Evolutionary conservation across 2,329 filamentous ascomycete species (phyloP).

Genomic region (Leptographium lundbergii): DNA sequence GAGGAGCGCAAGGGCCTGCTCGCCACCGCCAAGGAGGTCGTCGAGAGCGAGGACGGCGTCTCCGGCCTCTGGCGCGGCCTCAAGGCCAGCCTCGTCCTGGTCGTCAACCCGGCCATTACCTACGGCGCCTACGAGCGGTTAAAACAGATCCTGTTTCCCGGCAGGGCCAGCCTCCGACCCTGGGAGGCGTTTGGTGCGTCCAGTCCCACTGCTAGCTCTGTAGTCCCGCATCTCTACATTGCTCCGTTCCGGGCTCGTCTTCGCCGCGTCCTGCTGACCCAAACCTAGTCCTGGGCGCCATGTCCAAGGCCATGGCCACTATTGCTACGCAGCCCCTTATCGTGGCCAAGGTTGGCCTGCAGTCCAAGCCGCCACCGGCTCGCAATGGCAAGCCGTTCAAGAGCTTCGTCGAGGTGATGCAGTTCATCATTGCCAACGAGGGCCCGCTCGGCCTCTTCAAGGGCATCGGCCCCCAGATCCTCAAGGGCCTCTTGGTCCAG

Average conservation of each 20-base stretch:
- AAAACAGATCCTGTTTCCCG: slow-evolving; percentile 64
- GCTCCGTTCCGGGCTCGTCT: neutral
- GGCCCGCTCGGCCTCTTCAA: slow-evolving; percentile 82
- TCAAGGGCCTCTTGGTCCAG: slow-evolving; percentile 88
- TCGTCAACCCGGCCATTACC: slow-evolving; percentile 93
- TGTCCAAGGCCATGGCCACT: slow-evolving; percentile 87
- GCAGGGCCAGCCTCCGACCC: slow-evolving; percentile 60
- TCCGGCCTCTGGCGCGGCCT: slow-evolving; percentile 86
- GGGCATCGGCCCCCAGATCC: slow-evolving; percentile 84
- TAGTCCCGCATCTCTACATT: neutral
- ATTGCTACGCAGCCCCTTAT: slow-evolving; percentile 90
- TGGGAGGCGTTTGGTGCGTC: slow-evolving; percentile 84
- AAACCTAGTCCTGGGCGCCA: slow-evolving; percentile 70
- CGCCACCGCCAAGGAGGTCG: slow-evolving; percentile 78
- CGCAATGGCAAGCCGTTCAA: slow-evolving; percentile 86
- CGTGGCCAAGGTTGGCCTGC: slow-evolving; percentile 91
- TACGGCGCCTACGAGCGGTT: slow-evolving; percentile 93
- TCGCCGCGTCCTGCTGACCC: neutral
- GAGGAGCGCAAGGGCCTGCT: slow-evolving; percentile 73
- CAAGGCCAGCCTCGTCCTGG: slow-evolving; percentile 89
- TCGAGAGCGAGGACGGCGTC: slow-evolving; percentile 81
- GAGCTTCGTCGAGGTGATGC: slow-evolving; percentile 88
- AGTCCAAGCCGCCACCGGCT: slow-evolving; percentile 78
- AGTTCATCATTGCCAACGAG: slow-evolving; percentile 82
- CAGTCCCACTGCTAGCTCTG: neutral